Base-by-base conservation (phyloP, 2,329 filamentous ascomycete species). In the Fusarium sp. region DNA sequence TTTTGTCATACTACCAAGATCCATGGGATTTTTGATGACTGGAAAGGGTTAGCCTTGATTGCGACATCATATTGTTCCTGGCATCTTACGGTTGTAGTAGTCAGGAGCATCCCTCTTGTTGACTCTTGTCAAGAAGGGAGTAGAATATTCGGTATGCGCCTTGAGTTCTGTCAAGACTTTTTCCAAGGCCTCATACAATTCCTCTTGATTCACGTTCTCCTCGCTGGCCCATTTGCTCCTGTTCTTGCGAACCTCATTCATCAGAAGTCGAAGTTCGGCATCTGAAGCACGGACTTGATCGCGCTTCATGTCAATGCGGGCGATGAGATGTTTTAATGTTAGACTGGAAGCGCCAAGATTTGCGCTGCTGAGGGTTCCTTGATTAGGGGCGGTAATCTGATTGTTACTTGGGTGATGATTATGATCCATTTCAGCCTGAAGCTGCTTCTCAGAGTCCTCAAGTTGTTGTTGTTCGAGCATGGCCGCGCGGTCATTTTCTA, bases 211-310 rank as follows among this genome's bases (percentile, higher is more conserved):
- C 65, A 99, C 91, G 72, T 97, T 96, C 73, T 99, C 96, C 79
- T 98, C 96, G 78, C 92, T 98, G 5, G 96, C 95, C 96, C 96
- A 99, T 81, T 99, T 99, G 80, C 95, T 98, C 74, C 96, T 87
- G 74, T 98, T 98, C 80, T 98, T 99, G 69, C 96, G 89, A 18
- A 99, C 96, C 80, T 99, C 96, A 74, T 96, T 97, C 87, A 99
- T 97, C 61, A 99, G 83, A 50, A 91, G 93, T 62, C 96, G 89
- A 62, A 99, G 84, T 77, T 99, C 95, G 26, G 94, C 92, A 81
- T 99, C 96, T 2, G 94, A 97, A 18, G 96, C 95, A 77, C 90
- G 89, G 53, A 99, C 95, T 82, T 93, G 89, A 70, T 93, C 91
- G 75, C 96, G 91, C 82, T 97, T 96, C 80, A 92, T 88, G 79